Base-by-base conservation (phyloP, 179 eudicot genomes). In the Heliamphora pulchella region DNA sequence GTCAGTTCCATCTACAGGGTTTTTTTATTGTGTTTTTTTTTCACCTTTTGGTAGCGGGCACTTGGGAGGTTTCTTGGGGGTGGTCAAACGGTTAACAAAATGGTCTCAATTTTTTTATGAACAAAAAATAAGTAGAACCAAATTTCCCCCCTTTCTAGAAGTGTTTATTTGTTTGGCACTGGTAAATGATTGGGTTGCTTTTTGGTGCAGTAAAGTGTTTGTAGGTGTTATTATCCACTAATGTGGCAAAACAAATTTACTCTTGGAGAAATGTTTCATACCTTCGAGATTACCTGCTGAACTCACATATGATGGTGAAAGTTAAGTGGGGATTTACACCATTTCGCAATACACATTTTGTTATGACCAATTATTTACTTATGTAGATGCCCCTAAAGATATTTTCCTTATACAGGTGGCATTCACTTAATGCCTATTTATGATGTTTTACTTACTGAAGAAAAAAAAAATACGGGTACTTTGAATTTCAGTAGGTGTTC, bases 161-260 rank as follows among this genome's bases (percentile, higher is more conserved):
- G 46, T 65, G 39, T 11, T 31, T 65, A 65, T 11, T 31, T 31
- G 11, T 9, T 31, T 65, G 68, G 11, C 43, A 22, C 15, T 1
- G 39, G 13, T 64, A 31, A 20, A 22, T 64, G 9, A 65, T 2
- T 65, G 43, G 44, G 5, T 31, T 65, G 14, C 31, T 9, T 65
- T 31, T 65, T 65, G 70, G 70, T 65, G 70, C 46, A 65, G 31
- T 31, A 43, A 65, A 65, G 70, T 31, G 70, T 65, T 65, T 65
- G 10, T 65, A 31, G 9, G 46, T 65, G 10, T 31, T 5, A 31
- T 31, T 64, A 3, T 31, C 46, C 11, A 22, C 44, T 20, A 18
- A 63, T 43, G 8, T 64, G 43, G 43, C 8, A 22, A 64, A 18
- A 43, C 20, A 64, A 64, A 31, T 31, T 31, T 64, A 5, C 11